phyloP scores from a whole-genome alignment of 805 yeast species.

The Sungouiozyma ichnusensis region DNA sequence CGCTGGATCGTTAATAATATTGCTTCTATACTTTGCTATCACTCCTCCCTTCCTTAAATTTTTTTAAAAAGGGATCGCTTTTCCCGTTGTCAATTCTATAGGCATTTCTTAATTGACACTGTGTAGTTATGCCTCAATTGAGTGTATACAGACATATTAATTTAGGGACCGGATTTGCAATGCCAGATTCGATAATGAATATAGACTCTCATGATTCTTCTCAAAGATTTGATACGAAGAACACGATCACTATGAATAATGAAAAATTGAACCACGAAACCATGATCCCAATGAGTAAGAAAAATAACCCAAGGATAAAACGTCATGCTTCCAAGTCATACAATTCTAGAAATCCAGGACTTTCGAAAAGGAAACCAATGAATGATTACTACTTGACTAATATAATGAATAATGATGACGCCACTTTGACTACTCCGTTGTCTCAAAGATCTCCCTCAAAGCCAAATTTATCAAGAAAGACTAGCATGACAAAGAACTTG shows the following conservation, averaged over 20 bases:
- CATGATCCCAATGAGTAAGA: background rate
- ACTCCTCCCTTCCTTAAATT: too few relatives aligned
- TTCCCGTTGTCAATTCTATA: too few relatives aligned
- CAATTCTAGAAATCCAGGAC: constrained; percentile 7
- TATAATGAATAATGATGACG: constrained; percentile 1
- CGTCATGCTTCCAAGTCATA: constrained; percentile 19
- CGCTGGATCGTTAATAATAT: too few relatives aligned
- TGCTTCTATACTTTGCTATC: too few relatives aligned
- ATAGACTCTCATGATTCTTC: background rate
- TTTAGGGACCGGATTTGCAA: background rate
- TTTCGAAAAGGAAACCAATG: constrained; percentile 17
- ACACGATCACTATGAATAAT: background rate
- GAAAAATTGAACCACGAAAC: background rate
- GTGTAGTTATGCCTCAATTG: background rate
- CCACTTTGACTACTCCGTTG: background rate
- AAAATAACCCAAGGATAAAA: constrained; percentile 12
- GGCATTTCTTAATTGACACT: background rate
- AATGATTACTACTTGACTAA: constrained; percentile 2
- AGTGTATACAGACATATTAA: background rate
- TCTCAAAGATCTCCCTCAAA: constrained; percentile 1
- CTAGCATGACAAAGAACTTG: constrained; percentile 1
- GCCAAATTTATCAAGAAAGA: constrained; percentile 1
- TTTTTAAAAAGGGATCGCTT: too few relatives aligned
- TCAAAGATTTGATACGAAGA: background rate
- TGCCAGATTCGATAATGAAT: background rate